Evolutionary conservation across 768 basidiomycete genomes (phyloP), one percentile per base, ranked within the genome.

Genomic region (Suillus americanus): DNA sequence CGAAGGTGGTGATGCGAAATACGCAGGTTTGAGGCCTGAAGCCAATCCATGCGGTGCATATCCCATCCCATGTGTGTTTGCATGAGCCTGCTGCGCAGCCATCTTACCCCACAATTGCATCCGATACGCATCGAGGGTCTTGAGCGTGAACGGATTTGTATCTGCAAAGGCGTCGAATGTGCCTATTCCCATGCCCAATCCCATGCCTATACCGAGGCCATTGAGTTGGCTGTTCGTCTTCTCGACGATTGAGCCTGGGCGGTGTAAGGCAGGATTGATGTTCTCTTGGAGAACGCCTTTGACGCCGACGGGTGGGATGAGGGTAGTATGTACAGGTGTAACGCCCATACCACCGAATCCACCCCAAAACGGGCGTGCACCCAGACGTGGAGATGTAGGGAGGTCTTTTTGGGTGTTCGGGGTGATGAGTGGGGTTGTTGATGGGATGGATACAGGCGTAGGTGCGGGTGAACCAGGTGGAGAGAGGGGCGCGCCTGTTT

Each of bases 41-140:
- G 84, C 82, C 37, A 86, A 73, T 20, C 57, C 57, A 4, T 41
- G 38, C 1, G 57, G 18, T 18, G 28, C 8, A 41, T 41, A 28
- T 6, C 38, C 56, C 76, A 60, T 48, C 71, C 50, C 50, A 51
- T 51, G 74, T 71, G 30, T 70, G 5, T 23, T 76, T 71, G 25
- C 72, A 65, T 67, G 73, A 62, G 35, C 56, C 12, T 86, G 90
- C 68, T 94, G 93, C 38, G 87, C 83, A 0, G 94, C 94, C 87
- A 97, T 92, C 78, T 90, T 86, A 40, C 89, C 86, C 95, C 95
- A 97, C 0, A 97, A 81, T 66, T 97, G 95, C 91, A 95, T 95
- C 48, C 95, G 85, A 73, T 90, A 90, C 73, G 88, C 85, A 77
- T 96, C 94, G 68, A 96, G 79, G 2, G 85, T 87, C 81, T 94